A percentile compares a stretch with the other conserved stretches of the same genome.
Evolutionary conservation across 352 stramenopile species (phyloP).

Genomic region (Phytophthora tentaculata): DNA sequence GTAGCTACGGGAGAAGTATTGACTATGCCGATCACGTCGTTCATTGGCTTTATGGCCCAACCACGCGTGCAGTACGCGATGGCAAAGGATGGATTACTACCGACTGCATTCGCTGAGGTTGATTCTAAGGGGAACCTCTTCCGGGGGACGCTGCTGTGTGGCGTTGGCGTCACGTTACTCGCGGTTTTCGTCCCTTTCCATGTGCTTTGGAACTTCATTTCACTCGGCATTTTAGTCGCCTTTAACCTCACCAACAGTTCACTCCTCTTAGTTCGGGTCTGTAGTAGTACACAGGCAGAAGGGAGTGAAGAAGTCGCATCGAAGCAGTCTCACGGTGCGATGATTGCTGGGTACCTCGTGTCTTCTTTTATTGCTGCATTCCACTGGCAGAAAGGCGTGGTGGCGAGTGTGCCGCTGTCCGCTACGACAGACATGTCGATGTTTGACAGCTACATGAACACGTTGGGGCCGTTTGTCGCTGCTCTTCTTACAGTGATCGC

Average conservation of each 20-base stretch:
- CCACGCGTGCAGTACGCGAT: slow-evolving; percentile 92
- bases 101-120: slow-evolving; percentile 79
- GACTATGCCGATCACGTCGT: slow-evolving; percentile 95
- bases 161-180: slow-evolving; percentile 55
- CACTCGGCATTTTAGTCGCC: slow-evolving; percentile 87
- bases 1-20: slow-evolving; percentile 92
- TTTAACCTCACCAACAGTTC: slow-evolving; percentile 93
- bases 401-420: slow-evolving; percentile 42
- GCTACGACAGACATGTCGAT: slow-evolving; percentile 24
- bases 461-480: slow-evolving; percentile 51
- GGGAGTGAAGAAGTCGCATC: slow-evolving; percentile 7
- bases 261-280: slow-evolving; percentile 73
- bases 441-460: slow-evolving; percentile 66
- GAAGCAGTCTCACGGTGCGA: slow-evolving; percentile 34
- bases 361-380: slow-evolving; percentile 73
- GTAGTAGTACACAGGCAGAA: slow-evolving; percentile 15
- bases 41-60: slow-evolving; percentile 95
- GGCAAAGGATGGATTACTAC: slow-evolving; percentile 93
- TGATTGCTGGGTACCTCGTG: slow-evolving; percentile 60
- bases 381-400: slow-evolving; percentile 79
- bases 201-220: slow-evolving; percentile 91
- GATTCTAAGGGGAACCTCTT: slow-evolving; percentile 82
- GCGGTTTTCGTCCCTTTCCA: slow-evolving; percentile 85
- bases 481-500: slow-evolving; percentile 58
- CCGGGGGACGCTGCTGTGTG: slow-evolving; percentile 64